These are phyloP conservation scores for Cytospora chrysosperma DNA, from an alignment of 2,329 filamentous ascomycete genomes.

Conservation along the genomic window DNA sequence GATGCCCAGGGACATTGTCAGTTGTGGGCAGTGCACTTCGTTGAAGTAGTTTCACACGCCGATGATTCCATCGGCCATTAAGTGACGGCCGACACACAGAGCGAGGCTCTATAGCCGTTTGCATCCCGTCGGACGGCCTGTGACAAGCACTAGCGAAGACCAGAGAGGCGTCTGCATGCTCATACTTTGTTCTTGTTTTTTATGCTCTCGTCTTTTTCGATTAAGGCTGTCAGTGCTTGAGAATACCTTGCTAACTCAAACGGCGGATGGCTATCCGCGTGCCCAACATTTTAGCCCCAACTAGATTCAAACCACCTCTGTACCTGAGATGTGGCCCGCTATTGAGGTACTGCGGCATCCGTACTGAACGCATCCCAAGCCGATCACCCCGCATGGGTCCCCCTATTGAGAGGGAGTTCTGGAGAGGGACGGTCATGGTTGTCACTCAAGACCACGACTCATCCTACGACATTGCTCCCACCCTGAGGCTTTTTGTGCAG, in stretches of 20 bases:
- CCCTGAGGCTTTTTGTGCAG: conserved; percentile 80
- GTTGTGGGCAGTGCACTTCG: conserved; percentile 12
- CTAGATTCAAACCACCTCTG: conserved; percentile 77
- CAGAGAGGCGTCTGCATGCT: not conserved
- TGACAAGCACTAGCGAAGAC: not conserved
- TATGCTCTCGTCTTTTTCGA: not conserved
- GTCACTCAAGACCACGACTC: conserved; percentile 85
- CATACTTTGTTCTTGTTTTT: conserved; percentile 4
- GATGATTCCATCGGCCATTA: conserved; percentile 13
- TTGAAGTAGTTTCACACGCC: conserved; percentile 11
- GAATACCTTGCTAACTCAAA: conserved; percentile 57
- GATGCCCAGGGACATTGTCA: conserved; percentile 1
- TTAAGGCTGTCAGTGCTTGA: conserved; percentile 4
- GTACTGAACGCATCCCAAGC: conserved; percentile 54
- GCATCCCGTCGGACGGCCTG: conserved; percentile 16
- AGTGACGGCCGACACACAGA: conserved; percentile 18
- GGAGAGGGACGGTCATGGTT: conserved; percentile 94
- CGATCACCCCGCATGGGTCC: conserved; percentile 38
- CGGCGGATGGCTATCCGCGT: conserved; percentile 48
- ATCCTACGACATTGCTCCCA: conserved; percentile 76
- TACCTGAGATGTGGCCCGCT: conserved; percentile 90
- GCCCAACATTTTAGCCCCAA: conserved; percentile 46
- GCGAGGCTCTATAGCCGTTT: conserved; percentile 21
- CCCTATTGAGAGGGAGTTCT: conserved; percentile 67
- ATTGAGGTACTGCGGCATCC: conserved; percentile 83